Evolutionary conservation across 345 rosid species (phyloP), one percentile per base, ranked within the genome.

Genomic region (Eucalyptus decipiens): DNA sequence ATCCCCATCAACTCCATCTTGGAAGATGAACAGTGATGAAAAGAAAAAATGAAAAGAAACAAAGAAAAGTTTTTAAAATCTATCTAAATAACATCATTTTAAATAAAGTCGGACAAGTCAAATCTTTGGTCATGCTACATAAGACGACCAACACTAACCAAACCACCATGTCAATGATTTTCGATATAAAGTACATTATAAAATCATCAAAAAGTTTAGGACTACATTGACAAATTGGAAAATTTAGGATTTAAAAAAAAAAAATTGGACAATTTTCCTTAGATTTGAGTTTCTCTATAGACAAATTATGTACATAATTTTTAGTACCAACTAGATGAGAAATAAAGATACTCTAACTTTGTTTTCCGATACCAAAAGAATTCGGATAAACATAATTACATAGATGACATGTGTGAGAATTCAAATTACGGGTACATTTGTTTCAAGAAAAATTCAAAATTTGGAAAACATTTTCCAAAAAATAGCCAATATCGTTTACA

Each of bases 111-210:
- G 0, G 0, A 26, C n/a, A 26, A 26, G n/a, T 58, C n/a, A 58
- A 26, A 26, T 58, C 3, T 24, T 58, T 11, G 3, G 15, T 11
- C 10, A 5, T 58, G n/a, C 14, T n/a, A 62, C 32, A 12, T 62
- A 30, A 4, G 69, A 30, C 2, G 3, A 26, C 9, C 17, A 15
- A 26, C 9, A 14, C 5, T 62, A 26, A 62, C 3, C 3, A 4
- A 14, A 30, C 5, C 1, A 5, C 9, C 17, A 12, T 13, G 30
- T 28, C 0, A 28, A 0, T 1, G 17, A 62, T 62, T 30, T 62
- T 7, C 0, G 0, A 30, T n/a, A 62, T 62, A 30, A 6, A 62
- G 4, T 62, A 62, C 34, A 13, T 30, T 62, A 62, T 5, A 62
- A 62, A 6, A 62, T 65, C 18, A 4, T 7, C 4, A 65, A 65